A percentile compares a stretch with the other conserved stretches of the same genome.
phyloP scores from a whole-genome alignment of 2,329 filamentous ascomycete species.

The Phaeosphaeriaceae sp. region DNA sequence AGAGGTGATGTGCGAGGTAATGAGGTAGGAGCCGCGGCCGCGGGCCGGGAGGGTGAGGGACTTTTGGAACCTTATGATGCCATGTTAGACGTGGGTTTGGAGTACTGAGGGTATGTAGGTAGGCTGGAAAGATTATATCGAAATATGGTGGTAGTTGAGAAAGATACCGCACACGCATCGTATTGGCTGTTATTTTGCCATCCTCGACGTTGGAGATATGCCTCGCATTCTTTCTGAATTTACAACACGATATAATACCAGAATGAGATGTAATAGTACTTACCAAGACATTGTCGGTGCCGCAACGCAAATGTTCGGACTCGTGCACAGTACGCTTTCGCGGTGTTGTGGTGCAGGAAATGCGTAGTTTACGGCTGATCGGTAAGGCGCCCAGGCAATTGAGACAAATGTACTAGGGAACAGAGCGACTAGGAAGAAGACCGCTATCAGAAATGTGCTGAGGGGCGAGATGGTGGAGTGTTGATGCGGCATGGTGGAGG shows the following conservation, averaged over 20 bases:
- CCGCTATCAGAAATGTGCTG: conserved; percentile 55
- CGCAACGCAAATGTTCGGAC: conserved; percentile 35
- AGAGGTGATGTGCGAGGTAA: conserved; percentile 76
- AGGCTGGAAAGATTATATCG: too few relatives aligned
- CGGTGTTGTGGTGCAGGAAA: conserved; percentile 26
- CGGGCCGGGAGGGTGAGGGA: conserved; percentile 78
- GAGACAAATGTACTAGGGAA: conserved; percentile 57
- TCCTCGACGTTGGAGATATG: too few relatives aligned
- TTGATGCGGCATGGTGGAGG: conserved; percentile 14
- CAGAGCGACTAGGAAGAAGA: conserved; percentile 58
- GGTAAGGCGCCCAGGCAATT: conserved; percentile 48
- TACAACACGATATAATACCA: too few relatives aligned
- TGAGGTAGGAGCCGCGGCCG: conserved; percentile 84
- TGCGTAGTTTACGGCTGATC: conserved; percentile 33
- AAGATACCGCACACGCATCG: too few relatives aligned
- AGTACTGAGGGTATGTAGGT: background rate
- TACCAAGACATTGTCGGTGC: conserved; percentile 43
- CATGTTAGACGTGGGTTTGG: background rate
- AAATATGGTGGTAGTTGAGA: too few relatives aligned
- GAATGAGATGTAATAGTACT: too few relatives aligned
- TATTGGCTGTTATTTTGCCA: too few relatives aligned
- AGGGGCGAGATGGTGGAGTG: conserved; percentile 40
- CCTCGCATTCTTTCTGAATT: too few relatives aligned
- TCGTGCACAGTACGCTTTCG: conserved; percentile 29
- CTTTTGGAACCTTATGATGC: conserved; percentile 73